Percentiles rank a stretch among this genome's conserved stretches.
phyloP scores from a whole-genome alignment of 345 rosid genomes.

The Salix dunnii region DNA sequence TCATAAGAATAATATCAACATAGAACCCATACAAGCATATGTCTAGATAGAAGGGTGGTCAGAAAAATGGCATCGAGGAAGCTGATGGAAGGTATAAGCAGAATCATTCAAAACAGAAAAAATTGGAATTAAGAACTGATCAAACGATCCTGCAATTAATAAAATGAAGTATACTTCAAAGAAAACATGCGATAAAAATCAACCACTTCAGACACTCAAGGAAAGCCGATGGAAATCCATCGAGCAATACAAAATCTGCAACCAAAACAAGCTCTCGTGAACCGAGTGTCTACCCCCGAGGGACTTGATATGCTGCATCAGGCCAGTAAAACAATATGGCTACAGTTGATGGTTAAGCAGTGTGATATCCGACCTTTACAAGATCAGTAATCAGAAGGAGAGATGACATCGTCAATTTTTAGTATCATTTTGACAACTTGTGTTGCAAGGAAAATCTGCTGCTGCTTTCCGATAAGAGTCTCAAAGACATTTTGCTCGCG shows the following conservation, averaged over 20 bases:
- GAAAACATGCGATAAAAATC: neutral
- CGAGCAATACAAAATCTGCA: conserved; percentile 17
- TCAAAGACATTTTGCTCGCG: conserved; percentile 83
- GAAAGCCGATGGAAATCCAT: neutral
- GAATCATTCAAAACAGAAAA: neutral
- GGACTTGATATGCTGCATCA: neutral
- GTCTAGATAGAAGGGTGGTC: neutral
- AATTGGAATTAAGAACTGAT: neutral
- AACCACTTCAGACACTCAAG: neutral
- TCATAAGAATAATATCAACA: no score
- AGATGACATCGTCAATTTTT: conserved; percentile 93
- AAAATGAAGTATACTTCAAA: neutral
- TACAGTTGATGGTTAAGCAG: conserved; percentile 17
- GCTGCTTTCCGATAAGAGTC: conserved; percentile 95
- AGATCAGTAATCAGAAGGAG: conserved; percentile 65
- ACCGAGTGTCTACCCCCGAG: neutral
- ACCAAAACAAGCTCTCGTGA: conserved; percentile 8
- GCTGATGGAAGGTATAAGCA: neutral
- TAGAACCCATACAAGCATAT: no score
- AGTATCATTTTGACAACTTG: conserved; percentile 98
- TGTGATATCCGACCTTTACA: neutral
- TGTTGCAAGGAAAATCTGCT: conserved; percentile 93
- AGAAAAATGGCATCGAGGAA: neutral
- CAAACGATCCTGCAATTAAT: neutral
- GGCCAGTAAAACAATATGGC: conserved; percentile 1